Evolutionary conservation across 768 basidiomycete genomes (phyloP).

Genomic region (Scleroderma citrinum): DNA sequence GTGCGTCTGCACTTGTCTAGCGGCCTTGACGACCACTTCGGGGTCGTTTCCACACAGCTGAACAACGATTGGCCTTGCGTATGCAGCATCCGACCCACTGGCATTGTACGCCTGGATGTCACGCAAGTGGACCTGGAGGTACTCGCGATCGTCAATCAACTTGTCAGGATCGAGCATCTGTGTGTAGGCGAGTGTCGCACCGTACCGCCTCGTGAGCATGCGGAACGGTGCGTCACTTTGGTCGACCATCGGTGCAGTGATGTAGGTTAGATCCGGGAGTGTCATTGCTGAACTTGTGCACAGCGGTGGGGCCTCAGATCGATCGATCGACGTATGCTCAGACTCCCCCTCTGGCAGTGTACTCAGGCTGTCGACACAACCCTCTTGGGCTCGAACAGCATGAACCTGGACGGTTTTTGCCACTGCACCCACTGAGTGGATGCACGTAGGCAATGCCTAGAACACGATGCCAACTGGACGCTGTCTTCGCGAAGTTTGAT

Average conservation of each 20-base stretch:
- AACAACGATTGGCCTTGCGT: slow-evolving; percentile 50
- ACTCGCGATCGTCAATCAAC: slow-evolving; percentile 57
- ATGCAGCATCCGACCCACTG: slow-evolving; percentile 8
- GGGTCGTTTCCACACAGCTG: slow-evolving; percentile 72
- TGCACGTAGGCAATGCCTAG: not conserved
- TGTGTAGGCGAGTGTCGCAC: slow-evolving; percentile 64
- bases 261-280: slow-evolving; percentile 28
- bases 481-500: not conserved
- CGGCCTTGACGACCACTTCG: slow-evolving; percentile 54
- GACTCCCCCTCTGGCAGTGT: no score
- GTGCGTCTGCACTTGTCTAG: slow-evolving; percentile 47
- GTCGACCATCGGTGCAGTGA: slow-evolving; percentile 75
- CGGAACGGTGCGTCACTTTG: slow-evolving; percentile 78
- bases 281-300: not conserved
- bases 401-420: no score
- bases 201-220: slow-evolving; percentile 51
- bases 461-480: not conserved
- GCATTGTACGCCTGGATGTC: slow-evolving; percentile 37
- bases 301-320: not conserved
- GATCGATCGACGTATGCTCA: not conserved
- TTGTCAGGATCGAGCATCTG: slow-evolving; percentile 69
- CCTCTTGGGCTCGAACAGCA: no score
- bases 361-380: no score
- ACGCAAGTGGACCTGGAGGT: slow-evolving; percentile 56
- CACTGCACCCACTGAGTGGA: no score